Percentiles rank a stretch among this genome's conserved stretches.
Conservation (phyloP, 2,329 filamentous ascomycete genomes). For the Clarireedia hainanense region DNA sequence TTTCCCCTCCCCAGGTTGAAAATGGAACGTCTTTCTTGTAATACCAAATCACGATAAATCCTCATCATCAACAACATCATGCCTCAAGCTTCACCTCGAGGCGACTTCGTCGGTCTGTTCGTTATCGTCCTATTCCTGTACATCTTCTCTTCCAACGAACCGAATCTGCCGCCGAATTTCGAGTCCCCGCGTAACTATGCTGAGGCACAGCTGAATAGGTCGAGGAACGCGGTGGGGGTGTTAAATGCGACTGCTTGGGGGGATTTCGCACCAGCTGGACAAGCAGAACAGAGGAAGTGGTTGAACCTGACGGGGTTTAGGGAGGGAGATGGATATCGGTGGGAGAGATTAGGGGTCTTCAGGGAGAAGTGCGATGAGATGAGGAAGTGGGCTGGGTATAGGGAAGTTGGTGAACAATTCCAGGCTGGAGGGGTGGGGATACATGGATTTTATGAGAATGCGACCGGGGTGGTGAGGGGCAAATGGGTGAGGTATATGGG, state of each 20-base stretch:
- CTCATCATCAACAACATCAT: conserved; percentile 11
- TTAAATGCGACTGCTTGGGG: conserved; percentile 52
- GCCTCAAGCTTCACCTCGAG: conserved; percentile 21
- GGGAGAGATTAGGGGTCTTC: conserved; percentile 64
- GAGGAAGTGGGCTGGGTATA: conserved; percentile 41
- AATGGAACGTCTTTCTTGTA: not conserved
- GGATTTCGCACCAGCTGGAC: conserved; percentile 44
- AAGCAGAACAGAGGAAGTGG: conserved; percentile 31
- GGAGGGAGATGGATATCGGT: conserved; percentile 65
- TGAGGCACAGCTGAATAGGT: conserved; percentile 41
- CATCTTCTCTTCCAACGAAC: conserved; percentile 26
- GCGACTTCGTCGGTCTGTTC: conserved; percentile 24
- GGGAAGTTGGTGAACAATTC: not conserved
- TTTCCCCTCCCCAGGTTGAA: not conserved
- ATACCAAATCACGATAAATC: not conserved
- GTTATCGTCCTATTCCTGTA: conserved; percentile 27
- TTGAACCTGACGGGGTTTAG: conserved; percentile 74
- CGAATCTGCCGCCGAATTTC: conserved; percentile 31
- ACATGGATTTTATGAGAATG: conserved; percentile 27
- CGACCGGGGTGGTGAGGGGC: conserved; percentile 28
- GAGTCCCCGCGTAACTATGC: conserved; percentile 36
- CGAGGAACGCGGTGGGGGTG: conserved; percentile 43
- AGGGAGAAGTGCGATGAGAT: conserved; percentile 56
- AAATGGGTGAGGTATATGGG: conserved; percentile 25
- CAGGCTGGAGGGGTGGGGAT: too few relatives aligned